A percentile compares a stretch with the other conserved stretches of the same genome.
These are phyloP conservation scores for Xylaria sp. DNA, from an alignment of 2,329 filamentous ascomycete genomes.

Conservation along the genomic window DNA sequence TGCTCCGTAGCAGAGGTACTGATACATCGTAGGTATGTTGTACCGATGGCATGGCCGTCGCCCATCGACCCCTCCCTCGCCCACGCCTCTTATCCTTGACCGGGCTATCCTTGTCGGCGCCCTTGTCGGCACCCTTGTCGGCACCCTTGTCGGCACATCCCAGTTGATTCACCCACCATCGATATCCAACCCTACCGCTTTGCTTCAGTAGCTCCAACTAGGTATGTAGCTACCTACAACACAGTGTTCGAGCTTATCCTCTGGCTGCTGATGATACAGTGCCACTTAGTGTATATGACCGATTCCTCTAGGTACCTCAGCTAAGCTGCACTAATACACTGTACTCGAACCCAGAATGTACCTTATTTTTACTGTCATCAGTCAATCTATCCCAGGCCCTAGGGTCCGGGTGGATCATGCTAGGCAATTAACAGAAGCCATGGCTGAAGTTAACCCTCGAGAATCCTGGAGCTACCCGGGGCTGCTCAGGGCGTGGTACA, in stretches of 20 bases:
- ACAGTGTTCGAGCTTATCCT: conserved; percentile 2
- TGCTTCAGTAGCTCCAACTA: conserved; percentile 1
- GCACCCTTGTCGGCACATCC: background rate
- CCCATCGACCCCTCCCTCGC: conserved; percentile 10
- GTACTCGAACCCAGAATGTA: background rate
- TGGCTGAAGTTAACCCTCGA: conserved; percentile 10
- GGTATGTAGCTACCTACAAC: background rate
- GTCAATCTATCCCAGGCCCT: conserved; percentile 17
- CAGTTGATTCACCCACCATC: background rate
- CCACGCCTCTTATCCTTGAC: conserved; percentile 28
- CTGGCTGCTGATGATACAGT: background rate
- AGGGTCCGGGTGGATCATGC: conserved; percentile 17
- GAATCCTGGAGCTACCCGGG: conserved; percentile 5
- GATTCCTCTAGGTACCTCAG: background rate
- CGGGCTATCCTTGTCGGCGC: conserved; percentile 10
- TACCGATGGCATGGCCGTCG: conserved; percentile 23
- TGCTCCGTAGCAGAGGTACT: background rate
- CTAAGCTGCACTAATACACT: background rate
- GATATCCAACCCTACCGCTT: conserved; percentile 4
- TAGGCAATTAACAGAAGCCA: conserved; percentile 12
- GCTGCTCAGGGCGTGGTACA: conserved; percentile 4
- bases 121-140: background rate
- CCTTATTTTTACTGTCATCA: conserved; percentile 1
- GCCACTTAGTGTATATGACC: background rate
- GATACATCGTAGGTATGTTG: conserved; percentile 10